phyloP scores from a whole-genome alignment of 331 rosid species.

The Dryas integrifolia region DNA sequence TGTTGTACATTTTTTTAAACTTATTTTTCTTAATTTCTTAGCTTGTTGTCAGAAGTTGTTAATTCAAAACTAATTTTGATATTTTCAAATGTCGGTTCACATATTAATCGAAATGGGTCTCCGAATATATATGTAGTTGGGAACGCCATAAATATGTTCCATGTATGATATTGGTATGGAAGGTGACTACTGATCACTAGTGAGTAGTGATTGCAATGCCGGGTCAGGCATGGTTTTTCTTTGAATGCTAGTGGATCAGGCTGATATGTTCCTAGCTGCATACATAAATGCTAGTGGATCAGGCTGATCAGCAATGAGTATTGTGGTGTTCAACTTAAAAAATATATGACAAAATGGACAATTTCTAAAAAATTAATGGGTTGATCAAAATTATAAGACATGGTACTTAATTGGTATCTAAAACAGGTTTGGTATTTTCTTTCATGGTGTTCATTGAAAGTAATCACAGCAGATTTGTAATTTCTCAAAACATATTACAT shows the following conservation, averaged over 20 bases:
- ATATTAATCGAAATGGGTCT: not conserved
- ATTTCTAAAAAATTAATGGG: no score
- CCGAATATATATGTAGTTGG: not conserved
- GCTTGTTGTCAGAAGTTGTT: not conserved
- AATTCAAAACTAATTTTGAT: slow-evolving; percentile 6
- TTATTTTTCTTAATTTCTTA: not conserved
- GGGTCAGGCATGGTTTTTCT: slow-evolving; percentile 18
- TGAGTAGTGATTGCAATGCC: slow-evolving; percentile 16
- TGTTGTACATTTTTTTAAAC: no score
- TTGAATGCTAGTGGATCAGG: not conserved
- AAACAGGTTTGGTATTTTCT: no score
- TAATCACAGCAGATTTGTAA: no score
- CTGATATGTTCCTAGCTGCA: not conserved
- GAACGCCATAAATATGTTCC: slow-evolving; percentile 3
- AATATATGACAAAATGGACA: not conserved
- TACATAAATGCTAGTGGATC: not conserved
- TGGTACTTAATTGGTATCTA: no score
- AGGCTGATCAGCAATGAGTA: not conserved
- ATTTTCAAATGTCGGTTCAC: not conserved
- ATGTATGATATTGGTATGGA: not conserved
- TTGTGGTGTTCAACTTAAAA: not conserved
- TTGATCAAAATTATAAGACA: not conserved
- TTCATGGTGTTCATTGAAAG: no score
- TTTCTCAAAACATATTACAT: no score
- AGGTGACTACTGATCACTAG: slow-evolving; percentile 3